phyloP scores from a whole-genome alignment of 2,329 filamentous ascomycete genomes.

The Phaeosphaeria sp. region DNA sequence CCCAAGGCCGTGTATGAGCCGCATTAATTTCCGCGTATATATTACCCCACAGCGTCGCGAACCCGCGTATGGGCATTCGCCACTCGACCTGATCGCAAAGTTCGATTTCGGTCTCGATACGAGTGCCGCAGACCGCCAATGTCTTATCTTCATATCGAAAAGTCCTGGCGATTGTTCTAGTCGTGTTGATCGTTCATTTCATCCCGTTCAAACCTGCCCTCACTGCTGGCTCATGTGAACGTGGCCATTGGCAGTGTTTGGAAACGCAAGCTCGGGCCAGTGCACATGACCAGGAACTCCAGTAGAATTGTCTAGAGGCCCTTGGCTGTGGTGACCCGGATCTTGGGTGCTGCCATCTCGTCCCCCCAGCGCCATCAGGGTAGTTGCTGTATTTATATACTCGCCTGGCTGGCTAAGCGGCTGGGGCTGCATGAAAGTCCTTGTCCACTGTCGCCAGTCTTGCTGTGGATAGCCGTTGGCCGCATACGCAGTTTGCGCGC shows the following conservation, averaged over 20 bases:
- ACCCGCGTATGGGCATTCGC: constrained; percentile 7
- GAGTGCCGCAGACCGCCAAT: not conserved
- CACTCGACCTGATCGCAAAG: constrained; percentile 8
- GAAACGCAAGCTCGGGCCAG: constrained; percentile 42
- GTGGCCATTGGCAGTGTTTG: constrained; percentile 27
- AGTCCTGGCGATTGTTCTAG: not conserved
- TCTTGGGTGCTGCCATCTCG: constrained; percentile 33
- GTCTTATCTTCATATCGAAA: not conserved
- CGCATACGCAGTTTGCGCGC: constrained; percentile 26
- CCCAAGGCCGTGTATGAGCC: not conserved
- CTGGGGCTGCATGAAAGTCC: constrained; percentile 39
- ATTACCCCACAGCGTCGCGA: constrained; percentile 8
- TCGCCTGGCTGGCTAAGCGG: constrained; percentile 32
- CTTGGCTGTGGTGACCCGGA: constrained; percentile 23
- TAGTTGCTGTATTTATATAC: constrained; percentile 48
- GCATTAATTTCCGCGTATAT: constrained; percentile 8
- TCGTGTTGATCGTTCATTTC: not conserved
- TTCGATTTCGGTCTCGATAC: not conserved
- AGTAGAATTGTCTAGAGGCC: constrained; percentile 24
- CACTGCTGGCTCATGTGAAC: constrained; percentile 26
- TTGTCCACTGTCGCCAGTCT: constrained; percentile 47
- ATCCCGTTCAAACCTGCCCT: not conserved
- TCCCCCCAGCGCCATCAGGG: constrained; percentile 47
- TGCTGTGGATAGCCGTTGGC: constrained; percentile 34
- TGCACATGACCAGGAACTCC: constrained; percentile 29